Evolutionary conservation across 495 filamentous ascomycete species (phyloP), one percentile per base, ranked within the genome.

Genomic region (Penicillium cosmopolitanum): DNA sequence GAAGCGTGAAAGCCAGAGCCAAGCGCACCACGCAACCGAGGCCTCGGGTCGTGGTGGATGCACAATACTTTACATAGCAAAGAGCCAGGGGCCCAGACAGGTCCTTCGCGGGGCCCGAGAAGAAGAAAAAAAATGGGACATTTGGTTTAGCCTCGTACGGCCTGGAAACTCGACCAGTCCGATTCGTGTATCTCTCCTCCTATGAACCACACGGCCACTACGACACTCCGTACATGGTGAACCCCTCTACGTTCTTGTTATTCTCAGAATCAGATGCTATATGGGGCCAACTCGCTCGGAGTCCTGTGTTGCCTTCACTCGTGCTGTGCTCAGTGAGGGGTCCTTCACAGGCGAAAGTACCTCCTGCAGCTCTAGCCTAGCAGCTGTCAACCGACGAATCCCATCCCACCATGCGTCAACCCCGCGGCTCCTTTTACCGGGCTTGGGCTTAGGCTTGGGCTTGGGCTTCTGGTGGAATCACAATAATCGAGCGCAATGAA

Each of bases 11-110:
- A 7, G 42, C 16, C 12, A 18, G 9, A 18, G 42, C n/a, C 42
- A 46, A 46, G 42, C 18, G 42, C 21, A 48, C 46, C 5, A 48
- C 46, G 11, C 46, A 48, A 48, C 46, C 46, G 46, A 48, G 19
- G 21, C 46, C 21, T 28, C 46, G 46, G 46, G 46, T 48, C 46
- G 7, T n/a, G n/a, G 46, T 48, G 46, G 46, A n/a, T 28, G 42
- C 42, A 18, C 23, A n/a, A 38, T 38, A 38, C 36, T 2, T 23
- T 38, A 38, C 36, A 23, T 23, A 2, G 2, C 23, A 23, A 23
- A 3, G 2, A 19, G 43, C 9, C 15, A 46, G 15, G 43, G 43
- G 16, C 8, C 43, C 16, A n/a, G 8, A 13, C 16, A n/a, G 43
- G 10, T n/a, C 43, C 16, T 46, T 21, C 43, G 43, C 16, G 43